Evolutionary conservation across 768 basidiomycete genomes (phyloP).

Genomic region (Lactifluus piperatus): DNA sequence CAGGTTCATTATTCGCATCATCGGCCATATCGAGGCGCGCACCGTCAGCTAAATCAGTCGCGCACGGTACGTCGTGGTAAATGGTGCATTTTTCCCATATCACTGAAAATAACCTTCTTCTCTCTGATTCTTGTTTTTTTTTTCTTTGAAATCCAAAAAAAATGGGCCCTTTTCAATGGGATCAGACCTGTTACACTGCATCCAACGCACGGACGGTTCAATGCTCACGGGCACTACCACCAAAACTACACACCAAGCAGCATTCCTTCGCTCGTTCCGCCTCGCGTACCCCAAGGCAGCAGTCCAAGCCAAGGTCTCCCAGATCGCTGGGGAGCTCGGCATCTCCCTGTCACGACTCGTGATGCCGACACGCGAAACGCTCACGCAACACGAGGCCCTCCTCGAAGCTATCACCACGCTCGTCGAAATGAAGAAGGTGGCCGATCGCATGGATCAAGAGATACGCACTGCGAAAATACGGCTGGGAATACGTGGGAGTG

Average conservation of each 20-base stretch:
- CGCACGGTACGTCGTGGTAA: constrained; percentile 40
- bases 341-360: constrained; percentile 68
- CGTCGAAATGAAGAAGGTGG: constrained; percentile 82
- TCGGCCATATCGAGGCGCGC: constrained; percentile 22
- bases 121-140: constrained; percentile 14
- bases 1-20: constrained; percentile 21
- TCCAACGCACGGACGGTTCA: constrained; percentile 55
- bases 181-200: constrained; percentile 63
- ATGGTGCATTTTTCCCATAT: not conserved
- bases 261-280: constrained; percentile 80
- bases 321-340: constrained; percentile 69
- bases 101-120: not conserved
- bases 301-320: constrained; percentile 65
- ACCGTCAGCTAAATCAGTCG: constrained; percentile 46
- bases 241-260: constrained; percentile 74
- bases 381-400: constrained; percentile 62
- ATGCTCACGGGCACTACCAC: constrained; percentile 42
- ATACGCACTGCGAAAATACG: constrained; percentile 61
- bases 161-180: not conserved
- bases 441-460: constrained; percentile 84
- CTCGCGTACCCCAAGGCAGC: constrained; percentile 71
- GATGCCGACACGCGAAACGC: constrained; percentile 89
- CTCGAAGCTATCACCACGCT: constrained; percentile 62
- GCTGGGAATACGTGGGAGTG: constrained; percentile 43
- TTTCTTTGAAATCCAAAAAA: not conserved